A percentile compares a stretch with the other conserved stretches of the same genome.
These are phyloP conservation scores for Leishmania arabica DNA, from an alignment of 208 protist genomes.

Conservation along the genomic window DNA sequence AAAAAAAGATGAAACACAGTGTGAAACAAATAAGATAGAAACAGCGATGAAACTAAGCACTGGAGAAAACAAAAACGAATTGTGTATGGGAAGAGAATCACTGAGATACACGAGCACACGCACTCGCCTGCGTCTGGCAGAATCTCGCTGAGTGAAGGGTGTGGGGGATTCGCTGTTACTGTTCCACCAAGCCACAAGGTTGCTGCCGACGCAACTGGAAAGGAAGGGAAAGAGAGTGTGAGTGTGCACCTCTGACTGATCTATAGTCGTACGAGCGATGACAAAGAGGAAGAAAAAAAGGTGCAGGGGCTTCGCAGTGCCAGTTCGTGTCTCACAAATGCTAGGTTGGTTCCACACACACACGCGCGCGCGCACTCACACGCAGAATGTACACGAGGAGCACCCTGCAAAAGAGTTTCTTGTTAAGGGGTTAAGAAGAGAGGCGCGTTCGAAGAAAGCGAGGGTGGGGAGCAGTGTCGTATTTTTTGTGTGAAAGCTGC, in stretches of 20 bases:
- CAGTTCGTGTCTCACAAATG: neutral
- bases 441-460: neutral
- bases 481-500: neutral
- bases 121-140: neutral
- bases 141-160: neutral
- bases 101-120: neutral
- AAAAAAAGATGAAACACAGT: slow-evolving; percentile 10
- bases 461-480: neutral
- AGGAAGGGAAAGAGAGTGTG: neutral
- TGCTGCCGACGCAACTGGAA: neutral
- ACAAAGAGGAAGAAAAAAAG: neutral
- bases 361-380: neutral
- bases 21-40: slow-evolving; percentile 13
- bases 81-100: neutral
- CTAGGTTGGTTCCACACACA: neutral
- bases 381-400: neutral
- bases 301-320: neutral
- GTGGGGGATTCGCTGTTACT: neutral
- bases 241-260: neutral
- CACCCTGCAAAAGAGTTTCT: neutral
- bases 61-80: slow-evolving; percentile 21
- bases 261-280: neutral
- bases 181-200: neutral
- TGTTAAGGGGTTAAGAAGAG: neutral
- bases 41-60: slow-evolving; percentile 14